phyloP scores from a whole-genome alignment of 2,329 filamentous ascomycete genomes.

The Dactylella cylindrospora region DNA sequence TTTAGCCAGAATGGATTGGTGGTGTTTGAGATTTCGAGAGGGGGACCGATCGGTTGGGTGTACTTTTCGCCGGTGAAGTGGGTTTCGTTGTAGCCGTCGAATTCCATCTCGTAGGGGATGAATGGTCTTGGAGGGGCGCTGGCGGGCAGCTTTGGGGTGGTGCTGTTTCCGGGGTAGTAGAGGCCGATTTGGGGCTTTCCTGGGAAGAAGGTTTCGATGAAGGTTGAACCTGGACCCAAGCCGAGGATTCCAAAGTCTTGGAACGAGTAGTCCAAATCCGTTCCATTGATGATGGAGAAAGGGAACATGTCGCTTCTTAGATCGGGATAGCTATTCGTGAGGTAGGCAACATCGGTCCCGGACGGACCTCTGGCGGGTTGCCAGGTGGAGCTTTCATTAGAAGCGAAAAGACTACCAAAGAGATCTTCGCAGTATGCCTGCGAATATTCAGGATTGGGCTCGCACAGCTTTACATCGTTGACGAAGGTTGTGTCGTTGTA shows the following conservation, averaged over 20 bases:
- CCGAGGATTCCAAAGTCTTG: constrained; percentile 5
- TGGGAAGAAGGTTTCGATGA: constrained; percentile 22
- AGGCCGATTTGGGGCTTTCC: constrained; percentile 13
- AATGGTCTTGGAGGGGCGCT: neutral
- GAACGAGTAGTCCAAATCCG: neutral
- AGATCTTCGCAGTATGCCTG: neutral
- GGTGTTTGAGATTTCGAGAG: neutral
- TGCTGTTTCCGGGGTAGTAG: constrained; percentile 14
- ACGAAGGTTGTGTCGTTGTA: constrained; percentile 3
- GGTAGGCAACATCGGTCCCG: neutral
- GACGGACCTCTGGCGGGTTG: neutral
- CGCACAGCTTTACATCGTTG: constrained; percentile 1
- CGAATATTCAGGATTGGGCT: too few species aligned
- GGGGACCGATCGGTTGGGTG: constrained; percentile 16
- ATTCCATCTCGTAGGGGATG: constrained; percentile 11
- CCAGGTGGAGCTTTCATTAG: constrained; percentile 8
- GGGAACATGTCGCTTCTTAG: constrained; percentile 1
- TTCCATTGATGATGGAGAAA: too few species aligned
- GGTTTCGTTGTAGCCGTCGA: constrained; percentile 15
- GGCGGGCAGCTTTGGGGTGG: neutral
- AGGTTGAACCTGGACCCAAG: constrained; percentile 11
- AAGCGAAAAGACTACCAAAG: neutral
- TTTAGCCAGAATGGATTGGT: constrained; percentile 14
- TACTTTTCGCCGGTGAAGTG: constrained; percentile 6
- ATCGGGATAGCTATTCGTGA: neutral